Evolutionary conservation across 2,329 filamentous ascomycete species (phyloP).

Genomic region (Zymoseptoria crescenta): DNA sequence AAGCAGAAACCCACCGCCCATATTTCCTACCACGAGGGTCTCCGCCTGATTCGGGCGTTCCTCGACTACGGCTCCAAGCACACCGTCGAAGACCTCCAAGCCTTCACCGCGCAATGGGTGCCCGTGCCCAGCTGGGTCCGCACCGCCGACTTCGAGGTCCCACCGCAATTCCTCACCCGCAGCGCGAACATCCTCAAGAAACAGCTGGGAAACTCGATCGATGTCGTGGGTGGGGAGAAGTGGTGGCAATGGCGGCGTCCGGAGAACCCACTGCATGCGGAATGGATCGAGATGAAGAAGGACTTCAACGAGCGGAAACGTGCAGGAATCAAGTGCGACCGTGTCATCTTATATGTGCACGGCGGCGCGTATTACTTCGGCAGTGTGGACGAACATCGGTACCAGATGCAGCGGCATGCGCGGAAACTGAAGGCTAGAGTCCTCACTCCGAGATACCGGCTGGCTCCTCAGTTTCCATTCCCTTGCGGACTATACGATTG

Average conservation of each 20-base stretch:
- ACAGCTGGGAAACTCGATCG: slow-evolving; percentile 73
- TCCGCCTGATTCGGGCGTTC: slow-evolving; percentile 80
- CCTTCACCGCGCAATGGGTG: slow-evolving; percentile 86
- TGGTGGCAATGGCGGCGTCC: slow-evolving; percentile 87
- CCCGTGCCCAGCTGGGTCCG: slow-evolving; percentile 84
- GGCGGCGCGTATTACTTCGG: slow-evolving; percentile 95
- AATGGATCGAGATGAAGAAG: slow-evolving; percentile 93
- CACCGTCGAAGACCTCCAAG: slow-evolving; percentile 86
- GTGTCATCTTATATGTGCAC: slow-evolving; percentile 89
- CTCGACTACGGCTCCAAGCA: slow-evolving; percentile 78
- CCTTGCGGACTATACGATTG: slow-evolving; percentile 89
- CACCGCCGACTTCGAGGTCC: slow-evolving; percentile 60
- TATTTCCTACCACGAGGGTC: slow-evolving; percentile 87
- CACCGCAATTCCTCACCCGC: slow-evolving; percentile 53
- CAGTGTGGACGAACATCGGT: slow-evolving; percentile 92
- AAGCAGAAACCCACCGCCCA: slow-evolving; percentile 78
- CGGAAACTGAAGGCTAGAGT: slow-evolving; percentile 86
- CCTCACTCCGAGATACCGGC: slow-evolving; percentile 74
- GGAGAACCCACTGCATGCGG: slow-evolving; percentile 60
- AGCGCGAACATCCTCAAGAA: slow-evolving; percentile 61
- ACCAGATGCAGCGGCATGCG: slow-evolving; percentile 93
- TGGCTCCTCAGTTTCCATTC: slow-evolving; percentile 91
- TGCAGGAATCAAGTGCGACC: slow-evolving; percentile 49
- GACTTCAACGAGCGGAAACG: slow-evolving; percentile 65
- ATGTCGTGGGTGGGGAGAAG: slow-evolving; percentile 66